Conservation (phyloP, 805 yeast genomes). For the Metschnikowia shivogae region DNA sequence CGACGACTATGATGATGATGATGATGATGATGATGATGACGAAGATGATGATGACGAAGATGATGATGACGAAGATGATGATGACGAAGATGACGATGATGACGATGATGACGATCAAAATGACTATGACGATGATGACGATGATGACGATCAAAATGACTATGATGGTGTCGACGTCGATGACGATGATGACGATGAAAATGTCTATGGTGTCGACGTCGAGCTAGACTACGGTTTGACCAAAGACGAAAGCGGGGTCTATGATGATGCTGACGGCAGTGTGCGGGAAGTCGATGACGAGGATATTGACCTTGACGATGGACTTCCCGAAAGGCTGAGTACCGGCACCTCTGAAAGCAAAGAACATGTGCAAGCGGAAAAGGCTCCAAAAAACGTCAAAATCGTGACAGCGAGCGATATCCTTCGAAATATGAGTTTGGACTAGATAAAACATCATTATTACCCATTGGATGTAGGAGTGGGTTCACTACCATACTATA, state of each 20-base stretch:
- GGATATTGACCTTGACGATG: constrained; percentile 6
- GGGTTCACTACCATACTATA: neutral
- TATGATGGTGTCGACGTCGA: constrained; percentile 6
- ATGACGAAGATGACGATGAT: constrained; percentile 9
- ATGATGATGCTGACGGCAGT: constrained; percentile 5
- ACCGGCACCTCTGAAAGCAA: constrained; percentile 1
- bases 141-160: constrained; percentile 7
- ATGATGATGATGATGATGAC: constrained; percentile 7
- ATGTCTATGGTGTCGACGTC: constrained; percentile 7
- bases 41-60: constrained; percentile 11
- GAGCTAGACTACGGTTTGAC: constrained; percentile 6
- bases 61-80: constrained; percentile 11
- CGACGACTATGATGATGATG: constrained; percentile 2
- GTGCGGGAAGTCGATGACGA: constrained; percentile 5
- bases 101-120: constrained; percentile 7
- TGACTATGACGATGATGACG: constrained; percentile 5
- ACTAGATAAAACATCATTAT: neutral
- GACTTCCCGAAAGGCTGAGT: constrained; percentile 6
- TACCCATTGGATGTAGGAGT: neutral
- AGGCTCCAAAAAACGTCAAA: constrained; percentile 5
- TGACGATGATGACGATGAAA: constrained; percentile 10
- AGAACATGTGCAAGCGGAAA: neutral
- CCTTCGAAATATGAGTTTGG: constrained; percentile 10
- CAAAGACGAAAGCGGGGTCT: constrained; percentile 3
- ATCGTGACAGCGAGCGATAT: constrained; percentile 14